A percentile compares a stretch with the other conserved stretches of the same genome.
phyloP scores from a whole-genome alignment of 495 filamentous ascomycete genomes.

The Podospora pseudoanserina region DNA sequence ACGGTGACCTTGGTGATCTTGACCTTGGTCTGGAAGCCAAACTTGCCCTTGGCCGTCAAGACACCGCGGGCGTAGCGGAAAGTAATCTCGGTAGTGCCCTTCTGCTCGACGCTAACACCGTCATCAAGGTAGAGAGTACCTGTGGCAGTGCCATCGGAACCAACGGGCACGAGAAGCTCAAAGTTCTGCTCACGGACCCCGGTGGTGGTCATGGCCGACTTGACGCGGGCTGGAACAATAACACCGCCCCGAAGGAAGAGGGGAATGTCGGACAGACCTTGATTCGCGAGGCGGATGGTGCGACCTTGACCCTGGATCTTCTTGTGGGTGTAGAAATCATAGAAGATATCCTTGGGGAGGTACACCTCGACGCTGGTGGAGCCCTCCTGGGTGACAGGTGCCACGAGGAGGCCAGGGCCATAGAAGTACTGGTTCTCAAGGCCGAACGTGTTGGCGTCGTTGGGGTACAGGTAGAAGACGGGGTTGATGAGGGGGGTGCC shows the following conservation, averaged over 20 bases:
- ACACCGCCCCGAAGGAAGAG: constrained; percentile 67
- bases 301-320: constrained; percentile 55
- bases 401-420: constrained; percentile 66
- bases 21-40: constrained; percentile 47
- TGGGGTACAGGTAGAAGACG: constrained; percentile 68
- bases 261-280: constrained; percentile 65
- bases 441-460: constrained; percentile 56
- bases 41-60: constrained; percentile 52
- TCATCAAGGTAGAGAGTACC: constrained; percentile 59
- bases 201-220: constrained; percentile 64
- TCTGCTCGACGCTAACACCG: constrained; percentile 54
- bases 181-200: constrained; percentile 65
- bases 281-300: constrained; percentile 48
- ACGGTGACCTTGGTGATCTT: constrained; percentile 56
- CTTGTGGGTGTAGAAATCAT: constrained; percentile 68
- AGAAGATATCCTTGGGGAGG: constrained; percentile 71
- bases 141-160: constrained; percentile 37
- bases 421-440: constrained; percentile 64
- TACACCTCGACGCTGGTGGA: constrained; percentile 66
- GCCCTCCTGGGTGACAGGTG: constrained; percentile 63
- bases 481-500: constrained; percentile 69
- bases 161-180: constrained; percentile 66
- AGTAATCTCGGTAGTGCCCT: constrained; percentile 43
- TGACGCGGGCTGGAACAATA: constrained; percentile 61
- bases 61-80: constrained; percentile 53